Evolutionary conservation across 2,329 filamentous ascomycete genomes (phyloP).

Genomic region (Neonectria punicea): DNA sequence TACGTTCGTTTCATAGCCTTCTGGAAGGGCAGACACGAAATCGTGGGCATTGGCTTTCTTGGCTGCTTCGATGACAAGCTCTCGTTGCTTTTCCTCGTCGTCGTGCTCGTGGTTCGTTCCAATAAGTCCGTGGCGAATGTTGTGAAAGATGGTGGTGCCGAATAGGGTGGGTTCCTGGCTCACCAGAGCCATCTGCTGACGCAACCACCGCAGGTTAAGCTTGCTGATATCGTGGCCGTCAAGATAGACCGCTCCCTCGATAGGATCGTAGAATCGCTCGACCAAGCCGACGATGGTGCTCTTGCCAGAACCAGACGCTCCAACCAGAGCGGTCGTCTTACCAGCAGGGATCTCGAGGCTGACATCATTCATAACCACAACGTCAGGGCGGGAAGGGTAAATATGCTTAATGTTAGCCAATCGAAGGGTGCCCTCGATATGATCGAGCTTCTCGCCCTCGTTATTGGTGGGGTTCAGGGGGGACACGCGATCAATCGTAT

Average conservation of each 20-base stretch:
- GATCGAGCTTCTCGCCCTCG: conserved; percentile 76
- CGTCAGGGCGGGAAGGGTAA: conserved; percentile 92
- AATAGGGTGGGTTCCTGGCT: conserved; percentile 95
- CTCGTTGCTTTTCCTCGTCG: conserved; percentile 72
- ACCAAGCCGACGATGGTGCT: conserved; percentile 93
- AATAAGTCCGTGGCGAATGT: conserved; percentile 90
- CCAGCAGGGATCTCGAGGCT: conserved; percentile 84
- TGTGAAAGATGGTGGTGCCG: conserved; percentile 86
- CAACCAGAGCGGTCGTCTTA: conserved; percentile 92
- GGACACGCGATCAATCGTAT: conserved; percentile 88
- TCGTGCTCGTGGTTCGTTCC: conserved; percentile 80
- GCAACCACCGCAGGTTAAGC: conserved; percentile 89
- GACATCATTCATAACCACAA: conserved; percentile 87
- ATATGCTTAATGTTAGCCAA: conserved; percentile 89
- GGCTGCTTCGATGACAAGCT: conserved; percentile 82
- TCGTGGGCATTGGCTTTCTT: conserved; percentile 95
- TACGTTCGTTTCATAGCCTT: conserved; percentile 94
- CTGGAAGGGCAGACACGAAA: conserved; percentile 83
- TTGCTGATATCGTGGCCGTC: conserved; percentile 85
- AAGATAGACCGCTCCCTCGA: conserved; percentile 79
- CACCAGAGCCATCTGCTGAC: conserved; percentile 91
- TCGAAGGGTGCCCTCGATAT: conserved; percentile 81
- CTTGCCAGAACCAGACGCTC: conserved; percentile 94
- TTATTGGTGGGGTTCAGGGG: conserved; percentile 81
- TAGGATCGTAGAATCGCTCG: conserved; percentile 93